Evolutionary conservation across 768 basidiomycete species (phyloP), one percentile per base, ranked within the genome.

Genomic region (Suillus occidentalis): DNA sequence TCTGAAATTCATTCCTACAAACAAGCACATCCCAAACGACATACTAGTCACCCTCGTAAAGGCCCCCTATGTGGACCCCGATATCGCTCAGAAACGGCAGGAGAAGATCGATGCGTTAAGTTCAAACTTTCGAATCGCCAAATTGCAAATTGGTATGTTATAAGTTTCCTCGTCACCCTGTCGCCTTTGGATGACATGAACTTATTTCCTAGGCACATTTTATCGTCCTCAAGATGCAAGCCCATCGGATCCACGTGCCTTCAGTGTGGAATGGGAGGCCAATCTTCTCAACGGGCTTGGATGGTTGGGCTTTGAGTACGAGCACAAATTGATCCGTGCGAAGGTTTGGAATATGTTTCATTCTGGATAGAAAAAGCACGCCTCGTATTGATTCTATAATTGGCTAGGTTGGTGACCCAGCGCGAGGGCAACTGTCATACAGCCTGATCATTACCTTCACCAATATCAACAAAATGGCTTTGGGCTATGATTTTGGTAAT

Each of bases 231-330:
- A 22, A n/a, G 56, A 39, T 47, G 69, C 73, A 31, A 34, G 67
- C 9, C 76, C 71, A 9, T 75, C 75, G 52, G 69, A 69, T 20
- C 74, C 81, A 20, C 84, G 87, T 10, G 78, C 81, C 3, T 94
- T 90, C 72, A 92, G 90, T 0, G 77, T 87, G 5, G 92, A 94
- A 75, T 91, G 87, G 83, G 84, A 89, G 62, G 75, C 81, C 47
- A 77, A 85, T 49, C 87, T 85, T 65, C 72, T 76, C 47, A 66
- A 69, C 9, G 81, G 85, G 42, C 79, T 82, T 39, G 89, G 83
- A 0, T 82, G 84, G 72, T 72, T 92, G 22, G 73, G 78, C 39
- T 86, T 93, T 40, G 84, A 89, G 62, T 92, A 91, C 68, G 87
- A 87, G 36, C 84, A 90, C 69, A 91, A 88, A 75, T 70, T 84